Conservation (phyloP, 2,329 filamentous ascomycete genomes). For the Coniochaeta pulveracea region DNA sequence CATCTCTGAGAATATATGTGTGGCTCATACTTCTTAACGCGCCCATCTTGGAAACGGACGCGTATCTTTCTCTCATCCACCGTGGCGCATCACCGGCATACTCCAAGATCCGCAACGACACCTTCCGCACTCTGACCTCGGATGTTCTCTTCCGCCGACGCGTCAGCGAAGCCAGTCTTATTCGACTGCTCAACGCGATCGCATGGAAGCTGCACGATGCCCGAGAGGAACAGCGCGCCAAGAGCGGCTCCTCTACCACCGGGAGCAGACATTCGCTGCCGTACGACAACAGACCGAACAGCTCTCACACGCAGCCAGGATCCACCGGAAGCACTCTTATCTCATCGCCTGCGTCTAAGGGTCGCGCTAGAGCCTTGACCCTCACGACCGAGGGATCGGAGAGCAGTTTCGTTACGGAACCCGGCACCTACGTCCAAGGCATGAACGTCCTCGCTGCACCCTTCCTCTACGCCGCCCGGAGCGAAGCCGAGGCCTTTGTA, state of each 20-base stretch:
- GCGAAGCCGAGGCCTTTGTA: conserved; percentile 88
- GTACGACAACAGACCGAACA: conserved; percentile 12
- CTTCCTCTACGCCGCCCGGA: conserved; percentile 87
- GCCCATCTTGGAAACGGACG: conserved; percentile 71
- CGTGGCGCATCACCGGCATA: conserved; percentile 91
- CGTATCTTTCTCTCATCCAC: conserved; percentile 82
- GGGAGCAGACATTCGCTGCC: conserved; percentile 14
- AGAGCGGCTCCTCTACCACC: conserved; percentile 19
- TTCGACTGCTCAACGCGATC: conserved; percentile 85
- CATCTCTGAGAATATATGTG: conserved; percentile 83
- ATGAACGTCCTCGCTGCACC: conserved; percentile 98
- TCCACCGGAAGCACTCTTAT: conserved; percentile 18
- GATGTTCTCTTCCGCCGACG: conserved; percentile 94
- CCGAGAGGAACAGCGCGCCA: conserved; percentile 40
- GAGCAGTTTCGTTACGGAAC: conserved; percentile 43
- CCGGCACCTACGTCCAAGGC: conserved; percentile 89
- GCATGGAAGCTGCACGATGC: conserved; percentile 89
- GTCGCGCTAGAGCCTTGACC: conserved; percentile 43
- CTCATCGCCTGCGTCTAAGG: conserved; percentile 33
- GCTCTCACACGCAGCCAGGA: conserved; percentile 8
- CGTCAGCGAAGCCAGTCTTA: conserved; percentile 90
- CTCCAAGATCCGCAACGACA: conserved; percentile 96
- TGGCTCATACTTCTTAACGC: conserved; percentile 92
- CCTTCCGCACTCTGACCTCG: conserved; percentile 90
- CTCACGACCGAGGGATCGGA: conserved; percentile 56